Base-by-base conservation (phyloP, 192 early-diverging fungal species). In the Coemansia brasiliensis region DNA sequence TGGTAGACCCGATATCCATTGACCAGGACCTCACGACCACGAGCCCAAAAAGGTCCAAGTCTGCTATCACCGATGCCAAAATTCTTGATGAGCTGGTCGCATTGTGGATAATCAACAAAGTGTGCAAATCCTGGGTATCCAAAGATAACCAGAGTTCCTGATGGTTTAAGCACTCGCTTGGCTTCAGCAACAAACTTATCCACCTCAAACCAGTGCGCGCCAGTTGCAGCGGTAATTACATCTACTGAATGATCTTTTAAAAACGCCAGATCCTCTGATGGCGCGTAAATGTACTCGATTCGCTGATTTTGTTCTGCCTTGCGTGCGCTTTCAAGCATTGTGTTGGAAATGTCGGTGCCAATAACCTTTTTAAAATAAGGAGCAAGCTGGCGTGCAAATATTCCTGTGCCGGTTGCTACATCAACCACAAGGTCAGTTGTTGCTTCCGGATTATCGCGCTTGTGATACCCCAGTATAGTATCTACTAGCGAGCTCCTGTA, bases 361-460 rank as follows among this genome's bases (percentile, higher is more conserved):
- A 76, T 29, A 5, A 81, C 79, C 26, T 43, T n/a, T 1, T 18
- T 39, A 25, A 63, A 63, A 52, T 27, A 20, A 39, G 39, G 8
- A 52, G 57, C 38, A 20, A 72, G 65, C 61, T 68, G 68, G 26
- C 64, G 63, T 2, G 73, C 69, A 61, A 81, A 65, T 37, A 72
- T 69, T 2, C 80, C 80, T 2, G 80, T 82, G 4, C 80, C 80
- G 4, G 74, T 70, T 20, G 74, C 80, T 1, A 82, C 66, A 39
- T 82, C 80, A 2, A 82, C 70, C 4, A 61, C 74, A 4, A 82
- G 61, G 24, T 60, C 56, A 13, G 69, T 63, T 5, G 25, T 43
- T 2, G 67, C 67, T 4, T 29, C 46, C 11, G 78, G 61, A 25
- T 59, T 61, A 5, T 43, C 42, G 24, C 55, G 40, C 24, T 62